These are phyloP conservation scores for Carex kokanica DNA, from an alignment of 176 grass and related monocot genomes.

Conservation along the genomic window DNA sequence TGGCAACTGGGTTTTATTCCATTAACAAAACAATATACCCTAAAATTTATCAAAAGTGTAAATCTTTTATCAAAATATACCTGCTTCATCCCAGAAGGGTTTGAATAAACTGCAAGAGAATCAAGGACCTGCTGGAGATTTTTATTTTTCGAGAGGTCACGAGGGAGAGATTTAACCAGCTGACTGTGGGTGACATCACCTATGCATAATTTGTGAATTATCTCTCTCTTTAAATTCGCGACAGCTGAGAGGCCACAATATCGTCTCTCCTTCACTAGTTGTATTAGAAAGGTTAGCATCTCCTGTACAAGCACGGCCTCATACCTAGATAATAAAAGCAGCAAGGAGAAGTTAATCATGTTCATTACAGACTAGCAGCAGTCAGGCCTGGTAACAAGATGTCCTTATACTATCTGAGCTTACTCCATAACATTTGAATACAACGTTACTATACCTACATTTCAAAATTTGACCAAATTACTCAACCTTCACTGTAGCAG, in stretches of 20 bases:
- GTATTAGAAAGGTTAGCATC: slow-evolving; percentile 90
- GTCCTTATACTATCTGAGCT: neutral
- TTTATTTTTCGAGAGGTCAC: slow-evolving; percentile 61
- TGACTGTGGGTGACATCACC: slow-evolving; percentile 93
- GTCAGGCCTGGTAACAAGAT: neutral
- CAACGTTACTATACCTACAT: neutral
- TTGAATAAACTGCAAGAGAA: slow-evolving; percentile 79
- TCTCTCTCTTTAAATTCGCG: slow-evolving; percentile 87
- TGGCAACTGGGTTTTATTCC: neutral
- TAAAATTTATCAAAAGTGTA: neutral
- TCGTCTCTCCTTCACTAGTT: slow-evolving; percentile 86
- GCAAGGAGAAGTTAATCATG: neutral
- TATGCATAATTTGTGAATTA: slow-evolving; percentile 75
- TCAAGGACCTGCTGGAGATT: slow-evolving; percentile 87
- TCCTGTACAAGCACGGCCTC: slow-evolving; percentile 86
- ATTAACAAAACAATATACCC: neutral
- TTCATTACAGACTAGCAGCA: neutral
- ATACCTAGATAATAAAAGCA: slow-evolving; percentile 49
- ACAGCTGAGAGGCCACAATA: slow-evolving; percentile 85
- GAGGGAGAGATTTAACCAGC: slow-evolving; percentile 82
- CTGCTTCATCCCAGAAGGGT: slow-evolving; percentile 99
- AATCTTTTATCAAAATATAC: slow-evolving; percentile 33
- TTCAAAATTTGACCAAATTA: neutral
- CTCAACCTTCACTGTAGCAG: neutral
- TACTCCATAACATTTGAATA: slow-evolving; percentile 9